Base-by-base conservation (phyloP, 2,329 filamentous ascomycete species). In the Cytospora piceae region DNA sequence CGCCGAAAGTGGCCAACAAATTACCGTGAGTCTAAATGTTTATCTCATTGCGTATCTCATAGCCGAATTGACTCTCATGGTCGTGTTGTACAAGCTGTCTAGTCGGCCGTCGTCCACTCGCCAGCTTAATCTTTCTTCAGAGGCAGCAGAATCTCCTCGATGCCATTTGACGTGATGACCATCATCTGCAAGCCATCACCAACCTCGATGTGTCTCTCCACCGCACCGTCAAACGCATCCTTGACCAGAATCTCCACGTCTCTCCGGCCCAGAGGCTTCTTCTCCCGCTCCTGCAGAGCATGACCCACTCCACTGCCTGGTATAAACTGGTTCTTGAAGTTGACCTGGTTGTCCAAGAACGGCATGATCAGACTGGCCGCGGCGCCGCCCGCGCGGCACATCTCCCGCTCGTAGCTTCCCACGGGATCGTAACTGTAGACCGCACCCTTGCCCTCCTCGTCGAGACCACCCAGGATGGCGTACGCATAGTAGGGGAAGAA, bases 401-500 rank as follows among this genome's bases (percentile, higher is more conserved):
- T 92, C 81, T 99, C 95, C 71, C 95, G 85, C 84, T 99, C 95
- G 81, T 98, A 99, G 77, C 92, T 96, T 72, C 95, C 95, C 52
- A 99, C 95, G 0, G 95, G 95, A 76, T 99, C 95, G 81, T 99
- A 99, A 70, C 91, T 95, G 85, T 97, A 99, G 68, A 99, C 85
- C 62, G 94, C 94, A 66, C 95, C 96, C 78, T 89, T 91, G 72
- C 95, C 95, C 69, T 98, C 89, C 81, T 98, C 95, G 73, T 99
- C 96, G 68, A 99, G 81, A 24, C 95, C 95, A 56, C 91, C 95
- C 56, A 99, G 84, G 77, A 99, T 98, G 37, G 94, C 94, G 74
- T 94, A 89, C 66, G 96, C 92, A 79, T 99, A 99, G 87, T 97
- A 99, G 27, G 95, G 95, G 84, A 99, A 99, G 84, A 99, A 99